Evolutionary conservation across 805 yeast genomes (phyloP).

Genomic region (Candida adriatica): DNA sequence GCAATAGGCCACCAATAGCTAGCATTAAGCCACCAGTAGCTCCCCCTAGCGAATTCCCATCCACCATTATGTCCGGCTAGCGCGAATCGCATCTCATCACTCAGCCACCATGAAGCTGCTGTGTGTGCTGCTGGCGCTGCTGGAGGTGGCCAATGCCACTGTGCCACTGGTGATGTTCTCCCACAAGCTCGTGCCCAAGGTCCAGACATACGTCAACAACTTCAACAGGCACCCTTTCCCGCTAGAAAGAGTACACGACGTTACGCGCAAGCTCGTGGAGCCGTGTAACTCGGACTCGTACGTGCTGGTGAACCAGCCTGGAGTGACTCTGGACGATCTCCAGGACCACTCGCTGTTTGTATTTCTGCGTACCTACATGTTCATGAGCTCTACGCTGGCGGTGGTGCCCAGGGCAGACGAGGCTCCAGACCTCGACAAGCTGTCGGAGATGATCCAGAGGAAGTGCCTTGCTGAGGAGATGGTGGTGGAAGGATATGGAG

Average conservation of each 20-base stretch:
- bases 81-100: no score
- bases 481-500: conserved; percentile 36
- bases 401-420: conserved; percentile 45
- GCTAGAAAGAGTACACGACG: conserved; percentile 21
- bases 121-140: background rate
- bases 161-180: conserved; percentile 10
- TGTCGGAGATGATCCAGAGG: conserved; percentile 35
- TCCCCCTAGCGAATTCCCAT: no score
- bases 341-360: conserved; percentile 36
- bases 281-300: conserved; percentile 52
- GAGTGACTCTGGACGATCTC: conserved; percentile 41
- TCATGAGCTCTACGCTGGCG: conserved; percentile 53
- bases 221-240: conserved; percentile 21
- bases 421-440: conserved; percentile 33
- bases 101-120: no score
- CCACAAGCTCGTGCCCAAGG: conserved; percentile 19
- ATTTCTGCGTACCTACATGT: conserved; percentile 42
- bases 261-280: conserved; percentile 27
- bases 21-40: no score
- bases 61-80: no score
- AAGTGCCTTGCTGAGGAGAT: conserved; percentile 48
- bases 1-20: no score
- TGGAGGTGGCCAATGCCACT: conserved; percentile 2
- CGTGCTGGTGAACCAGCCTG: conserved; percentile 48
- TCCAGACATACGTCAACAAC: conserved; percentile 21